Conservation (phyloP, 345 rosid genomes). For the Syzygium aqueum region DNA sequence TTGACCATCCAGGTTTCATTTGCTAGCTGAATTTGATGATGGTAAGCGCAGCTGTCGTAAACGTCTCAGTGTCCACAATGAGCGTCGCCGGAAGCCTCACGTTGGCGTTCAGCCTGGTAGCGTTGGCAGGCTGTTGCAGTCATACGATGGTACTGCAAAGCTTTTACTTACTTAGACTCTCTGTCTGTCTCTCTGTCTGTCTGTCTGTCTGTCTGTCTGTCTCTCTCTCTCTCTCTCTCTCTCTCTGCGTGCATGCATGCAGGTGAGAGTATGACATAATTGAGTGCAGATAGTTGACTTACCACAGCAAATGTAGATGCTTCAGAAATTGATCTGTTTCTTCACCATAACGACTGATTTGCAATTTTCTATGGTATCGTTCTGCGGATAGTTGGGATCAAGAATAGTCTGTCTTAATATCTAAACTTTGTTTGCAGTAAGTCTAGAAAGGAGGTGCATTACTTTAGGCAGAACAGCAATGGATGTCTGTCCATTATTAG, state of each 20-base stretch:
- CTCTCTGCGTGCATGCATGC: background rate
- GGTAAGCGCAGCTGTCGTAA: conserved; percentile 87
- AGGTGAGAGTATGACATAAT: background rate
- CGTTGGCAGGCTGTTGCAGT: conserved; percentile 29
- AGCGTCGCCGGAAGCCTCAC: conserved; percentile 83
- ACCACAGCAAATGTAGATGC: background rate
- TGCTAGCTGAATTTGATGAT: conserved; percentile 82
- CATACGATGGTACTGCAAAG: conserved; percentile 33
- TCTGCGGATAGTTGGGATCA: background rate
- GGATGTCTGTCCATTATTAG: background rate
- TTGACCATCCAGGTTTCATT: conserved; percentile 59
- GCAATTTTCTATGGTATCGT: background rate
- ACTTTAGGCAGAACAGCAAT: background rate
- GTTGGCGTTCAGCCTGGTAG: conserved; percentile 22
- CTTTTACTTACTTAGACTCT: background rate
- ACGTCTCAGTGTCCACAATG: conserved; percentile 83
- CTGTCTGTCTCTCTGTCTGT: background rate
- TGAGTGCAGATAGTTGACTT: background rate
- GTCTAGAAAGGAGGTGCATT: background rate
- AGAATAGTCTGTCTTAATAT: background rate
- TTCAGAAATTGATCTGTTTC: background rate
- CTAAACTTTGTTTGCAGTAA: background rate
- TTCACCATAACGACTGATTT: background rate
- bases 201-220: background rate
- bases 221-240: background rate